phyloP scores from a whole-genome alignment of 192 early-diverging fungal genomes.

The Polychytrium aggregatum region DNA sequence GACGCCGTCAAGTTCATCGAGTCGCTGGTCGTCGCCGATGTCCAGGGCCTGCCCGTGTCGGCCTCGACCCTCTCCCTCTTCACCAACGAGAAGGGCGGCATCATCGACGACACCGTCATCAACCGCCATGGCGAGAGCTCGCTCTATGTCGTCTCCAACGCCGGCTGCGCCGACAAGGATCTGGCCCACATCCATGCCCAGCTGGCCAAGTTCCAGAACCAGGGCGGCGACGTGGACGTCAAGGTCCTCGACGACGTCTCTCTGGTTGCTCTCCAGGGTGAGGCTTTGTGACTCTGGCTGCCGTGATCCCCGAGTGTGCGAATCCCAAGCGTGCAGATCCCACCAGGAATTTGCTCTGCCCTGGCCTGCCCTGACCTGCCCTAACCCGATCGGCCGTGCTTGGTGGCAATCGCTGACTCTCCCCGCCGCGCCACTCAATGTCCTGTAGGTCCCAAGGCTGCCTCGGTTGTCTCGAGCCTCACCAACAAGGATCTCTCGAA shows the following conservation, averaged over 20 bases:
- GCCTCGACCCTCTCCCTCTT: conserved; percentile 81
- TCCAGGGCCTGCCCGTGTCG: conserved; percentile 66
- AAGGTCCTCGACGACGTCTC: conserved; percentile 76
- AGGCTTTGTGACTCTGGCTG: neutral
- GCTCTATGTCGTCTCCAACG: conserved; percentile 91
- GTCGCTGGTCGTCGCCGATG: conserved; percentile 76
- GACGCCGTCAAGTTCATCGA: conserved; percentile 85
- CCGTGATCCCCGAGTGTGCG: neutral
- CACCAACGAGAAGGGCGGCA: conserved; percentile 92
- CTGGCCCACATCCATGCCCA: conserved; percentile 75
- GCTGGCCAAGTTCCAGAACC: conserved; percentile 65
- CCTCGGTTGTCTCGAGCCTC: conserved; percentile 51
- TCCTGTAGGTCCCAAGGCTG: conserved; percentile 58
- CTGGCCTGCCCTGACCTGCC: no score
- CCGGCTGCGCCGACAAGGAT: conserved; percentile 95
- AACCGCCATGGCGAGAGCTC: conserved; percentile 63
- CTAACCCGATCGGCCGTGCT: no score
- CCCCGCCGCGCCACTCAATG: neutral
- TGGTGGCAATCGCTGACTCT: no score
- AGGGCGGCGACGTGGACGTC: conserved; percentile 84
- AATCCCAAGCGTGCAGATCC: no score
- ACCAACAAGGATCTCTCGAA: conserved; percentile 47
- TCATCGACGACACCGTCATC: conserved; percentile 96
- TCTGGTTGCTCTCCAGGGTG: conserved; percentile 83
- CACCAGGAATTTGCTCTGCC: no score